Percentiles rank a stretch among this genome's conserved stretches.
phyloP scores from a whole-genome alignment of 495 filamentous ascomycete genomes.

The Aspergillus funiculosus region DNA sequence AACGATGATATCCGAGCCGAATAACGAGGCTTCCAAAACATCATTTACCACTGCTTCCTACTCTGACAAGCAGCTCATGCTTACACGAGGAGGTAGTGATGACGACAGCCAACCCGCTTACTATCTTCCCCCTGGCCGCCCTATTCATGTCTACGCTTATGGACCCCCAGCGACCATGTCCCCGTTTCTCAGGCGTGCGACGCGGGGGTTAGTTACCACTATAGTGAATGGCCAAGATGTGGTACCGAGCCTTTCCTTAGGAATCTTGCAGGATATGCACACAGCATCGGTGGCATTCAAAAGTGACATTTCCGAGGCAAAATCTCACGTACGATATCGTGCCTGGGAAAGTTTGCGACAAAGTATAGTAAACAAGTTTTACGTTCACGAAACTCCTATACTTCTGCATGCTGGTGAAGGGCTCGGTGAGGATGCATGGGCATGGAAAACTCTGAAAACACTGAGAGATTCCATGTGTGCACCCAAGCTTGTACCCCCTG shows the following conservation, averaged over 20 bases:
- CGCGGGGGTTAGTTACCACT: constrained; percentile 69
- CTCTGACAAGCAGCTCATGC: constrained; percentile 31
- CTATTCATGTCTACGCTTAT: constrained; percentile 74
- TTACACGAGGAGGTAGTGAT: constrained; percentile 31
- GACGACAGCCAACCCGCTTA: constrained; percentile 26
- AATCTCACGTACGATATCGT: constrained; percentile 57
- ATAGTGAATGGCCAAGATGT: constrained; percentile 67
- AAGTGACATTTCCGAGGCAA: constrained; percentile 57
- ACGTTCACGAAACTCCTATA: constrained; percentile 41
- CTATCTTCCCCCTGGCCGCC: constrained; percentile 58
- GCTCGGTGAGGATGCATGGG: constrained; percentile 63
- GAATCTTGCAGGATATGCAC: constrained; percentile 71
- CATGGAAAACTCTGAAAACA: constrained; percentile 59
- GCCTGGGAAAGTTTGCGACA: constrained; percentile 58
- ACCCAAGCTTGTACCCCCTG: constrained; percentile 66
- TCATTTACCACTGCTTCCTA: constrained; percentile 48
- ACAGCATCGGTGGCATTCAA: constrained; percentile 66
- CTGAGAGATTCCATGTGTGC: constrained; percentile 64
- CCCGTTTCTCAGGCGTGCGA: constrained; percentile 62
- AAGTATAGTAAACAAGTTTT: constrained; percentile 43
- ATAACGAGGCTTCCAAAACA: constrained; percentile 44
- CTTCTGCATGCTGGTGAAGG: constrained; percentile 41
- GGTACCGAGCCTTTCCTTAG: constrained; percentile 68
- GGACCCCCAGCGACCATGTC: constrained; percentile 71
- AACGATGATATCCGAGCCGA: constrained; percentile 65